Evolutionary conservation across 1,284 basidiomycete species (phyloP), one percentile per base, ranked within the genome.

Genomic region (Apiotrichum gamsii): DNA sequence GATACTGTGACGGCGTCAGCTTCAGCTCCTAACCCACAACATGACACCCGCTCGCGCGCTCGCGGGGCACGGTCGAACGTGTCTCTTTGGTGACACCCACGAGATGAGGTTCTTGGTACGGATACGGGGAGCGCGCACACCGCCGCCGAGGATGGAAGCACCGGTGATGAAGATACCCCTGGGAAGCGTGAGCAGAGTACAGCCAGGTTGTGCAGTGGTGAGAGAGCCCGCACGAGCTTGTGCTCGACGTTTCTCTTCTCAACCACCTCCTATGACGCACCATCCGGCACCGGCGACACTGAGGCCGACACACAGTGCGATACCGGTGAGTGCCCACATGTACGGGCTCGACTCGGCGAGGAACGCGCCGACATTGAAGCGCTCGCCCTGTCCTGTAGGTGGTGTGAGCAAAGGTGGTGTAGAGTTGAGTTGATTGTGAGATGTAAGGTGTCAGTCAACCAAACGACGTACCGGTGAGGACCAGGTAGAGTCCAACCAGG

Each of bases 101-200:
- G 88, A 93, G 63, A 97, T 96, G 69, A 98, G 73, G 71, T 98
- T 98, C 80, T 98, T 98, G 30, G 94, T 97, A 43, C 86, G 82
- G 58, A 98, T 98, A 54, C 95, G 80, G 10, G 95, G 94, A 39
- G 91, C 81, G 33, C 93, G 78, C 13, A 98, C 91, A 69, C 94
- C 93, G 64, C 90, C 94, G 51, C 94, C 94, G 19, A 98, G 78
- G 59, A 98, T 94, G 23, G 89, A 93, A 18, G 93, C 76, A 46
- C 94, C 94, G 2, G 94, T 97, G 53, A 97, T 78, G 76, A 95
- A 93, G 73, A 98, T 98, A 46, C 94, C 94, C 93, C 93, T 97
- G 46, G 15, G n/a, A 1, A 11, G 29, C n/a, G 44, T 49, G 1
- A 50, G 47, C 33, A 6, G 5, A 10, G n/a, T n/a, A n/a, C 15